A percentile compares a stretch with the other conserved stretches of the same genome.
phyloP scores from a whole-genome alignment of 768 basidiomycete genomes.

The Dentipellis fragilis region DNA sequence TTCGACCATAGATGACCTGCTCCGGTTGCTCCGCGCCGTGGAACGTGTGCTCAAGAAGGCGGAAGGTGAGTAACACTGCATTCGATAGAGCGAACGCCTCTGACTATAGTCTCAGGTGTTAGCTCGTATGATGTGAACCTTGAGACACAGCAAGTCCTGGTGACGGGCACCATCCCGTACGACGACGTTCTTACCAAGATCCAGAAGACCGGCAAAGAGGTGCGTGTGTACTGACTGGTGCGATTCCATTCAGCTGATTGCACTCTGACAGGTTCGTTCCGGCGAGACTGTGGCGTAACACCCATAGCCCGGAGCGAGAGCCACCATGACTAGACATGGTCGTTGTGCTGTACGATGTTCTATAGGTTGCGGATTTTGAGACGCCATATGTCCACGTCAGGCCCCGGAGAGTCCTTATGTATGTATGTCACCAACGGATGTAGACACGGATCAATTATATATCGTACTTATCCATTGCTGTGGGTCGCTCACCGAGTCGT shows the following conservation, averaged over 20 bases:
- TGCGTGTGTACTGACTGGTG: conserved; percentile 19
- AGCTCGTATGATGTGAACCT: conserved; percentile 50
- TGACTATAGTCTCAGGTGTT: conserved; percentile 27
- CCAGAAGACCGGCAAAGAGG: conserved; percentile 90
- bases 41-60: conserved; percentile 64
- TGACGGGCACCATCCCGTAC: conserved; percentile 49
- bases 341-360: no score
- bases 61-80: conserved; percentile 29
- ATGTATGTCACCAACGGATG: no score
- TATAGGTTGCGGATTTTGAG: no score
- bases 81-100: conserved; percentile 2
- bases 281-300: neutral
- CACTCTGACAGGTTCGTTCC: conserved; percentile 6
- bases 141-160: conserved; percentile 62
- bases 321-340: no score
- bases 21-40: conserved; percentile 76
- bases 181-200: conserved; percentile 64
- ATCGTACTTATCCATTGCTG: no score
- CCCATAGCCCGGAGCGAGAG: neutral
- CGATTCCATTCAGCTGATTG: neutral
- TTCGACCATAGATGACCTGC: conserved; percentile 68
- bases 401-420: no score
- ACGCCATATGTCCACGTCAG: no score
- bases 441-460: no score
- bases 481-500: no score